A percentile compares a stretch with the other conserved stretches of the same genome.
Evolutionary conservation across 2,329 filamentous ascomycete species (phyloP).

Genomic region (Penicillium hordei): DNA sequence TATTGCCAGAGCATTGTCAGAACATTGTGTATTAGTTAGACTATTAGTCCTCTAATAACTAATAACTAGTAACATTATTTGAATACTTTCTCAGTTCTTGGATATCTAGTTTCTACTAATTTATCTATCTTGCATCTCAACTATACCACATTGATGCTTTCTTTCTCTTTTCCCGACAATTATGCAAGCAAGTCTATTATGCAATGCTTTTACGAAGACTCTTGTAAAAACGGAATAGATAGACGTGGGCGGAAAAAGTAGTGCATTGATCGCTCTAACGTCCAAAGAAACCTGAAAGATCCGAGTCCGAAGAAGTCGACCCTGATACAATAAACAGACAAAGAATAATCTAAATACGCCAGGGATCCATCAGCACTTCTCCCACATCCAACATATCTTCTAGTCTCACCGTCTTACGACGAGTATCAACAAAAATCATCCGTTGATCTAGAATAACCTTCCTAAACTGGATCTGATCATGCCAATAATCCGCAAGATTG

Average conservation of each 20-base stretch:
- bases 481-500: not conserved
- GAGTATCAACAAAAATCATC: not conserved
- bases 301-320: not conserved
- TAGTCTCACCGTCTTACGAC: not conserved
- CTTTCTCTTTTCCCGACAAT: not conserved
- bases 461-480: not conserved
- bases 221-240: too few relatives aligned
- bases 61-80: not conserved
- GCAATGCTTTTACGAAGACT: not conserved
- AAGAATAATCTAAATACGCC: not conserved
- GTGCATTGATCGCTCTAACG: not conserved
- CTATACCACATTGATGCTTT: not conserved
- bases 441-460: not conserved
- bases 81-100: not conserved
- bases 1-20: too few relatives aligned
- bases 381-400: slow-evolving; percentile 4
- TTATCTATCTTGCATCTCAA: not conserved
- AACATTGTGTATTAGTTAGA: not conserved
- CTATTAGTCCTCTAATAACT: not conserved
- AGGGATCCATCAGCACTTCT: not conserved
- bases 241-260: too few relatives aligned
- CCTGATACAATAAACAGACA: not conserved
- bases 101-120: not conserved
- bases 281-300: not conserved
- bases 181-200: not conserved